Percentiles rank a stretch among this genome's conserved stretches.
These are phyloP conservation scores for Thalassiosira exigua DNA, from an alignment of 352 stramenopile species.

Conservation along the genomic window DNA sequence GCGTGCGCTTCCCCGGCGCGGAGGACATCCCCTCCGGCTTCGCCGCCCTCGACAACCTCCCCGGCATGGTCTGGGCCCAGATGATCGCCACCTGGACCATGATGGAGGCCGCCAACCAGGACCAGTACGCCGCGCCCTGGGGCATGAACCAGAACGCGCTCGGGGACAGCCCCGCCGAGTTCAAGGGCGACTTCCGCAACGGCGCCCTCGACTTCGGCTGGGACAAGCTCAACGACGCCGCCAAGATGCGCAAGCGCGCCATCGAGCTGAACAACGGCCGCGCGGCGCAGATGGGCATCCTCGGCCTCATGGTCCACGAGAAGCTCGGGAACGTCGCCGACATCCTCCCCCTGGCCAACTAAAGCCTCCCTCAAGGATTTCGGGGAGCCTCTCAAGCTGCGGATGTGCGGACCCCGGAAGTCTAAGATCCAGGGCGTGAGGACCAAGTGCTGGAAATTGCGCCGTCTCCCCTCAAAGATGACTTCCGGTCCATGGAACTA, in stretches of 20 bases:
- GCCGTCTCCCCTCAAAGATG: no score
- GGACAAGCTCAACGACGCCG: slow-evolving; percentile 50
- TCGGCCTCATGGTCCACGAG: slow-evolving; percentile 70
- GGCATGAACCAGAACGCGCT: slow-evolving; percentile 43
- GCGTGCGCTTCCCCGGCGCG: slow-evolving; percentile 62
- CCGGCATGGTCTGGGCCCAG: slow-evolving; percentile 22
- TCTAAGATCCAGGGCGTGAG: no score
- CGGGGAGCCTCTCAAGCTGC: no score
- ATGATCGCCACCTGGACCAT: slow-evolving; percentile 56
- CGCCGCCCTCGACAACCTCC: slow-evolving; percentile 38
- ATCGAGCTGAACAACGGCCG: slow-evolving; percentile 44
- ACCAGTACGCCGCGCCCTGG: slow-evolving; percentile 47
- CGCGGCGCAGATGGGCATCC: slow-evolving; percentile 53
- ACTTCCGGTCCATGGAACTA: no score
- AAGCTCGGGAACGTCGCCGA: no score
- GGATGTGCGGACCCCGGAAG: no score
- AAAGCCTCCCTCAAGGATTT: no score
- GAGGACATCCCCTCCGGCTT: slow-evolving; percentile 61
- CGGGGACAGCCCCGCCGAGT: slow-evolving; percentile 56
- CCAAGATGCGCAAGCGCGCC: slow-evolving; percentile 72
- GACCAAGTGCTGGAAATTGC: no score
- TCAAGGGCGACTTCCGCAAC: slow-evolving; percentile 72
- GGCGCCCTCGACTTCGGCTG: slow-evolving; percentile 73
- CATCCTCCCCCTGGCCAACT: no score
- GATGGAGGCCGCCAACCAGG: no score